Conservation (phyloP, 148 eudicot species). For the Camellia sinensis region DNA sequence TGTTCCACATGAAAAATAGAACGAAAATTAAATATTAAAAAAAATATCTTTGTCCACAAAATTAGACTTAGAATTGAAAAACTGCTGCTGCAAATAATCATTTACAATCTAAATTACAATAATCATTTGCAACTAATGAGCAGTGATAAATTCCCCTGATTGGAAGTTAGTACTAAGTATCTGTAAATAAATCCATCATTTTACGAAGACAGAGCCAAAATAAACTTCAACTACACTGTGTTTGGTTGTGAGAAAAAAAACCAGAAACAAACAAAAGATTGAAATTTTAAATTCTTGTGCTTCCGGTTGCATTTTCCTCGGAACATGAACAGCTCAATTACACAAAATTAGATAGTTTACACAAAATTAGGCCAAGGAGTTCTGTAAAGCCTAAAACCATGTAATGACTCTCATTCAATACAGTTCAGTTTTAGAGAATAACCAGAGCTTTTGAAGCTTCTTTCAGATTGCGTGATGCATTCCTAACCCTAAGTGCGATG, state of each 20-base stretch:
- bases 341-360: background rate
- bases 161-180: background rate
- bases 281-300: background rate
- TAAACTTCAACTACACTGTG: constrained; percentile 9
- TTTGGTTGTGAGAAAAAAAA: background rate
- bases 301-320: background rate
- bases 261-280: background rate
- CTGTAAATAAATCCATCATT: background rate
- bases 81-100: background rate
- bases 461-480: too few species aligned
- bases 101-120: background rate
- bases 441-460: too few species aligned
- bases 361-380: too few species aligned
- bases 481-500: too few species aligned
- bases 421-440: too few species aligned
- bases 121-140: background rate
- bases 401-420: too few species aligned
- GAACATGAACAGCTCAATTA: background rate
- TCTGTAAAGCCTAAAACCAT: too few species aligned
- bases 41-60: too few species aligned
- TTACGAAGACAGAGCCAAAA: background rate
- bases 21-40: background rate
- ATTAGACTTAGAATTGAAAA: background rate
- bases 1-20: background rate
- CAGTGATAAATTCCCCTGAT: background rate